Conservation (phyloP, 441 rosid genomes). For the Sinapis alba region DNA sequence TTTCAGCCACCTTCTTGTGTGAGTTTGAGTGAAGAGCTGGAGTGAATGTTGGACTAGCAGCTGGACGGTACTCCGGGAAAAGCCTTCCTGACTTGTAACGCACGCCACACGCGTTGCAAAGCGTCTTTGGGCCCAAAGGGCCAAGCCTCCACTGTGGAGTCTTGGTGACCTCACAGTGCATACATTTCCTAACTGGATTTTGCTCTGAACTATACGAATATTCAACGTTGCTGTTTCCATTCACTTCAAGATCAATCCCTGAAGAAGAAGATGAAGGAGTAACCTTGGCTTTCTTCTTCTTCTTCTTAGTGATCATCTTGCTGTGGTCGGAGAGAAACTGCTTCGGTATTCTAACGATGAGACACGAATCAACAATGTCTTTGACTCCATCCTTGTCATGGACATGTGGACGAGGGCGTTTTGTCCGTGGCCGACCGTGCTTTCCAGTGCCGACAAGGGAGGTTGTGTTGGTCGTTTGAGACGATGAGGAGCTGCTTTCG, state of each 20-base stretch:
- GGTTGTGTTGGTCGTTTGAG: conserved; percentile 47
- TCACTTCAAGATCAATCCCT: conserved; percentile 28
- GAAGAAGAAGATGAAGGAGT: conserved; percentile 32
- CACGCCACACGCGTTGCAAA: conserved; percentile 95
- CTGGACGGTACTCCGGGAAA: conserved; percentile 97
- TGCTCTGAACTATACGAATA: conserved; percentile 36
- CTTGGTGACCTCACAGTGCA: conserved; percentile 94
- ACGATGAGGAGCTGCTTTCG: conserved; percentile 88
- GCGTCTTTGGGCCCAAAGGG: conserved; percentile 95
- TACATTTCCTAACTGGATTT: conserved; percentile 70
- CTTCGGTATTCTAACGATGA: conserved; percentile 64
- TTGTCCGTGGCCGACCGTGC: conserved; percentile 88
- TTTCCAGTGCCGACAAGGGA: conserved; percentile 42
- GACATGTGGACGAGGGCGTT: conserved; percentile 75
- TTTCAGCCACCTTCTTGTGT: conserved; percentile 92
- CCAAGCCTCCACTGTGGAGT: conserved; percentile 99
- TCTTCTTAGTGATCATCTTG: conserved; percentile 46
- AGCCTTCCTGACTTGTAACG: conserved; percentile 93
- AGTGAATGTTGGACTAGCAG: conserved; percentile 87
- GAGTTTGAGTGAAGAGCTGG: conserved; percentile 93
- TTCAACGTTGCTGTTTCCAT: conserved; percentile 34
- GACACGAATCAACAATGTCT: conserved; percentile 61
- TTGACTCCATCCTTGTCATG: conserved; percentile 31
- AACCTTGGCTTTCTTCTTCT: conserved; percentile 71
- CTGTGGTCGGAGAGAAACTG: conserved; percentile 51